Percentiles rank a stretch among this genome's conserved stretches.
Evolutionary conservation across 1,139 yeast genomes (phyloP).

Genomic region (Martiniozyma asiatica): DNA sequence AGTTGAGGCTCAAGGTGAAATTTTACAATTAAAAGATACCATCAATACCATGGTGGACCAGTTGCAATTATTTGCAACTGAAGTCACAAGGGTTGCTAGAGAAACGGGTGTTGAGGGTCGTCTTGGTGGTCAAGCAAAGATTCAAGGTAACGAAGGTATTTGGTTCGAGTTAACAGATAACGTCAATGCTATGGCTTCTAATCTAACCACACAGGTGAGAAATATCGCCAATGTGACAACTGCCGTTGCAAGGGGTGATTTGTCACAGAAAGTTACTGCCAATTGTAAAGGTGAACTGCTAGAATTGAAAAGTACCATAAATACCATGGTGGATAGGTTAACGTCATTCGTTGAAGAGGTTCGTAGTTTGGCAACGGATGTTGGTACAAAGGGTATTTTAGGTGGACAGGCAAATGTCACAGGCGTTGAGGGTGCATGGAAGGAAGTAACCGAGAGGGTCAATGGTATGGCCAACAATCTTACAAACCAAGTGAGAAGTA

Average conservation of each 20-base stretch:
- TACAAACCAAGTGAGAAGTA: slow-evolving; percentile 81
- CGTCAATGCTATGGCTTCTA: slow-evolving; percentile 84
- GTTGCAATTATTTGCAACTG: slow-evolving; percentile 75
- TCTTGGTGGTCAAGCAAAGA: slow-evolving; percentile 79
- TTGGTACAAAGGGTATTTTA: slow-evolving; percentile 78
- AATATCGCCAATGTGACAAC: slow-evolving; percentile 86
- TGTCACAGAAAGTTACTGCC: slow-evolving; percentile 77
- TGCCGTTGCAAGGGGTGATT: slow-evolving; percentile 85
- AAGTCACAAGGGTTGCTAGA: slow-evolving; percentile 77
- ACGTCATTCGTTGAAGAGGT: slow-evolving; percentile 86
- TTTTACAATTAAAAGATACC: slow-evolving; percentile 64
- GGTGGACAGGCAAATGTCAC: slow-evolving; percentile 91
- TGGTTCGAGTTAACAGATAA: slow-evolving; percentile 86
- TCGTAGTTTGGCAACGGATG: slow-evolving; percentile 76
- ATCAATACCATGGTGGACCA: slow-evolving; percentile 85
- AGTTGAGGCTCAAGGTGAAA: slow-evolving; percentile 80
- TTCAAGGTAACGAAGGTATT: slow-evolving; percentile 75
- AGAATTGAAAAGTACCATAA: slow-evolving; percentile 69
- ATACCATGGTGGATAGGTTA: slow-evolving; percentile 81
- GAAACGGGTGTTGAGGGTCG: slow-evolving; percentile 87
- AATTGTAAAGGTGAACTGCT: slow-evolving; percentile 83
- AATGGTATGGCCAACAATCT: slow-evolving; percentile 83
- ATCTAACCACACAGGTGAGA: slow-evolving; percentile 77
- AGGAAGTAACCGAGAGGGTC: slow-evolving; percentile 80
- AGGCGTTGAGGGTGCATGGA: slow-evolving; percentile 92